Base-by-base conservation (phyloP, 441 rosid genomes). In the Jatropha multifida region DNA sequence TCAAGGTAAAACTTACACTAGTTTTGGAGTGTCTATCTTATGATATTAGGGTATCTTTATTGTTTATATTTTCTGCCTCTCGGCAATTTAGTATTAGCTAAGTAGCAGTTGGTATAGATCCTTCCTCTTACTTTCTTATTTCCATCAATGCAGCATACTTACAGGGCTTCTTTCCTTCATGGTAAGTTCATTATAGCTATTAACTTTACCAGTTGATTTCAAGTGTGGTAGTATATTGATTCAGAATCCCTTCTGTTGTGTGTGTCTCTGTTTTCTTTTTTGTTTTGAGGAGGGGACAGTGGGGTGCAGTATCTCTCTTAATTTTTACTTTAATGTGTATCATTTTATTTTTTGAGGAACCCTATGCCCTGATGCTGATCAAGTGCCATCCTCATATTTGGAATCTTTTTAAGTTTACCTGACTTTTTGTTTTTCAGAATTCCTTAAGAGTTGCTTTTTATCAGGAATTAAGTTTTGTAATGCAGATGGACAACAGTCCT, bases 111-210 rank as follows among this genome's bases (percentile, higher is more conserved):
- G 8, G 4, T 54, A 0, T 67, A 42, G 26, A 54, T 61, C 14
- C 52, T 37, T 15, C 61, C 40, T 75, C 75, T 81, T 38, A 85
- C 70, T 37, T 65, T 65, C 42, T 9, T 75, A 3, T 77, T 83
- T 75, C 42, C 27, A 48, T 73, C 41, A 81, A 55, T 89, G 92
- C 97, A 96, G 99, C 93, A 96, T 96, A 67, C 98, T 96, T 20
- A 94, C 99, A 2, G 99, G 99, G 59, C 99, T 96, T 78, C 97
- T 96, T 78, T 96, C 99, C 38, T 96, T 96, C 78, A 96, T 96
- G 99, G 98, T 96, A 81, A 89, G 97, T 80, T 80, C 76, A 71
- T 71, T 56, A 26, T 74, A 27, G 42, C 77, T 63, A 23, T 77
- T 17, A 12, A 17, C 27, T 61, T n/a, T 71, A 51, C 62, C 58